A percentile compares a stretch with the other conserved stretches of the same genome.
phyloP scores from a whole-genome alignment of 495 filamentous ascomycete species.

The Penicillium egyptiacum region DNA sequence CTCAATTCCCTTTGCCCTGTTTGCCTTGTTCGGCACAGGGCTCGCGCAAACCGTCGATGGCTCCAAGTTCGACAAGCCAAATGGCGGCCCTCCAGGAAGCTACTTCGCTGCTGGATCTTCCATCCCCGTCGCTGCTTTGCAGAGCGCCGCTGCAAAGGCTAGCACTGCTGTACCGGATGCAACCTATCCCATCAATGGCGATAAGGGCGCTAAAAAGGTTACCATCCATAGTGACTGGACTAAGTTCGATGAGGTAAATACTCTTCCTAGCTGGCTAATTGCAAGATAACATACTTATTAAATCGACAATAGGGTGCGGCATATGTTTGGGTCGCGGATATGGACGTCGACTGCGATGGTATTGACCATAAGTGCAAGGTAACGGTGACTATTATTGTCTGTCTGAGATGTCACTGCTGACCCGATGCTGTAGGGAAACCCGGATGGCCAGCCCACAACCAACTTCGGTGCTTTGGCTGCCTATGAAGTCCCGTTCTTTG shows the following conservation, averaged over 20 bases:
- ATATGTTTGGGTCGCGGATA: slow-evolving; percentile 37
- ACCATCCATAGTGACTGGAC: slow-evolving; percentile 40
- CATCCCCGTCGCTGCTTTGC: slow-evolving; percentile 27
- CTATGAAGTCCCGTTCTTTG: slow-evolving; percentile 42
- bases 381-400: background rate
- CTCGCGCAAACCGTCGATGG: slow-evolving; percentile 27
- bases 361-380: slow-evolving; percentile 36
- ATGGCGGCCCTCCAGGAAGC: slow-evolving; percentile 29
- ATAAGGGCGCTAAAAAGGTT: slow-evolving; percentile 18
- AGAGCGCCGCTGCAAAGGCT: slow-evolving; percentile 29
- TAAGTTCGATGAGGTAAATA: slow-evolving; percentile 23
- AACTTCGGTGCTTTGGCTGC: slow-evolving; percentile 41
- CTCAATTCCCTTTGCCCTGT: slow-evolving; percentile 6
- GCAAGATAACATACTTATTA: background rate
- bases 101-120: slow-evolving; percentile 31
- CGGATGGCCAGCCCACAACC: slow-evolving; percentile 33
- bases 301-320: slow-evolving; percentile 31
- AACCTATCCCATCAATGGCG: slow-evolving; percentile 28
- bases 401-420: background rate
- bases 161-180: slow-evolving; percentile 25
- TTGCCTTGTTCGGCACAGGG: slow-evolving; percentile 14
- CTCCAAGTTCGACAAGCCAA: slow-evolving; percentile 27
- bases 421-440: slow-evolving; percentile 28
- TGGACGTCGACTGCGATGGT: slow-evolving; percentile 46
- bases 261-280: background rate